Evolutionary conservation across 768 basidiomycete species (phyloP).

Genomic region (Neoboletus subvelutipes): DNA sequence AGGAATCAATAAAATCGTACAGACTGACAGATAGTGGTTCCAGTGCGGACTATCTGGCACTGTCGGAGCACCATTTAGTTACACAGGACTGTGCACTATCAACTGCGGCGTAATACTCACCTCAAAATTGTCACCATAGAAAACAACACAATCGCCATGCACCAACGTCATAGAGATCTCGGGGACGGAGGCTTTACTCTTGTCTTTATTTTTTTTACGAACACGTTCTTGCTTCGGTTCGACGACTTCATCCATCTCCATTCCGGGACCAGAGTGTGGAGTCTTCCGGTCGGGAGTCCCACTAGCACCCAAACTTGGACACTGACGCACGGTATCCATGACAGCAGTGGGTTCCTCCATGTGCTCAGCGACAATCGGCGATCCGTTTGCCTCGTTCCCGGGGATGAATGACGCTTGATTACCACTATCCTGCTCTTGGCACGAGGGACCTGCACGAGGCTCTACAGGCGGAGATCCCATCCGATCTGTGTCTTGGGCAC

Average conservation of each 20-base stretch:
- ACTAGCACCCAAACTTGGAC: not conserved
- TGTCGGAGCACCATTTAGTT: slow-evolving; percentile 10
- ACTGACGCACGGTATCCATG: slow-evolving; percentile 11
- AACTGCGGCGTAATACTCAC: slow-evolving; percentile 28
- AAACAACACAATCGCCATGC: slow-evolving; percentile 40
- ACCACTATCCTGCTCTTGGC: not conserved
- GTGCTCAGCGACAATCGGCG: slow-evolving; percentile 1
- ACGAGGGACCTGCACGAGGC: not conserved
- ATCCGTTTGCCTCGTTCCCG: not conserved
- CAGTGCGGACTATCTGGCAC: slow-evolving; percentile 30
- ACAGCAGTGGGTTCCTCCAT: not conserved
- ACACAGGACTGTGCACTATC: not conserved
- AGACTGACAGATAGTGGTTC: slow-evolving; percentile 33
- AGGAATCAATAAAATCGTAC: not conserved
- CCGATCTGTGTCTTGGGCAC: slow-evolving; percentile 7
- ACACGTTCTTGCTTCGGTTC: not conserved
- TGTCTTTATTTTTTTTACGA: slow-evolving; percentile 22
- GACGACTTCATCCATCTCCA: not conserved
- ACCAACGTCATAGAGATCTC: slow-evolving; percentile 35
- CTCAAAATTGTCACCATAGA: slow-evolving; percentile 41
- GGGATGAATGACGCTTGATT: not conserved
- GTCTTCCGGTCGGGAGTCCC: not conserved
- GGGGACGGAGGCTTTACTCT: slow-evolving; percentile 14
- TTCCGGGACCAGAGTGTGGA: not conserved
- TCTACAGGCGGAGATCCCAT: slow-evolving; percentile 1